Evolutionary conservation across 306 rosid genomes (phyloP), one percentile per base, ranked within the genome.

Genomic region (Pyrus bretschneideri): DNA sequence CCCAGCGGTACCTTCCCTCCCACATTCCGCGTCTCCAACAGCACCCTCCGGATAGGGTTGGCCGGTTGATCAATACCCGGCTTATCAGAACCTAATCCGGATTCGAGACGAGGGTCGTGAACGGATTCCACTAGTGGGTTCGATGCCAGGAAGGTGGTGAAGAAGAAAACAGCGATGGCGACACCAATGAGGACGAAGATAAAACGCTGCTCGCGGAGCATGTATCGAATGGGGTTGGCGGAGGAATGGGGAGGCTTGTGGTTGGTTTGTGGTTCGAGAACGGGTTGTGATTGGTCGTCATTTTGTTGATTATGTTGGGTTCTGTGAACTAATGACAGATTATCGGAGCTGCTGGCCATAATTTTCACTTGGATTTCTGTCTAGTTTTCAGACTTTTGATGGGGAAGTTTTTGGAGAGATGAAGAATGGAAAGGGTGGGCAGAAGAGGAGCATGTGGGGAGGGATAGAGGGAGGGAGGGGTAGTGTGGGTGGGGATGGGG

Each of bases 1-100:
- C 79, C 86, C 69, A 45, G 63, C 2, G 91, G 89, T 0, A 91
- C 74, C 79, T 73, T 91, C 61, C 85, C 83, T 22, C 68, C 76
- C 69, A 35, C 15, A 8, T 25, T 81, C 31, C 66, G 67, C 67
- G 44, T 27, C 79, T 89, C 91, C 18, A 45, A 70, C 4, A 89
- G 70, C 7, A 87, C 87, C 8, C 96, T 80, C 57, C 94, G 81
- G 69, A 69, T 69, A 38, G 75, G 61, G 6, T 21, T 1, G n/a
- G 25, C 30, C 0, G 17, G 64, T 8, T 23, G 30, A 10, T 22
- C 64, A 25, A 18, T 17, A 30, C 45, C 45, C 17, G 30, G 30
- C 31, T 11, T 68, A 21, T 81, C 27, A n/a, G 18, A 49, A 14
- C 27, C 21, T 22, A 46, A 71, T 30, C 22, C 77, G n/a, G 78